Evolutionary conservation across 2,329 filamentous ascomycete genomes (phyloP), one percentile per base, ranked within the genome.

Genomic region (Colletotrichum tabaci): DNA sequence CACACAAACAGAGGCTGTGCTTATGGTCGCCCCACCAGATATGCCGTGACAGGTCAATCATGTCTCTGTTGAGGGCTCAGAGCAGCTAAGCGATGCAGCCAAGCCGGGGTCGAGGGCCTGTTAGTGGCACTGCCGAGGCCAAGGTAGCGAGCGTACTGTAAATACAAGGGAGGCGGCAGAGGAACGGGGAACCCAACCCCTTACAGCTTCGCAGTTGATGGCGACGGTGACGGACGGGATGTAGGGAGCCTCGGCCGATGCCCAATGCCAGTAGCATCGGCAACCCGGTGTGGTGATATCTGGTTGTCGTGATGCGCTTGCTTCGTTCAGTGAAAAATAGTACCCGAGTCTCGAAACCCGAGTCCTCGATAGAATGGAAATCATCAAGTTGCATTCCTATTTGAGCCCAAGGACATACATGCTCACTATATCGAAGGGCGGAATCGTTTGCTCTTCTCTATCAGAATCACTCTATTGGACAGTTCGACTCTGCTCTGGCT

Each of bases 401-500:
- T 35, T 40, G 30, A 7, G n/a, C 53, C 21, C 3, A 2, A n/a
- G 12, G 53, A 1, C 1, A 38, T 3, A 40, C 35, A 9, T 21
- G n/a, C 53, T 21, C n/a, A 3, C 13, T 40, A 5, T 40, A n/a
- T 55, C 6, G 4, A 18, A 55, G n/a, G 18, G 13, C 8, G 10
- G 53, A 7, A 8, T 38, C 13, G 35, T 10, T n/a, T 18, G 15
- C 2, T 12, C 18, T 56, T 9, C 1, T 38, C 53, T 40, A 56
- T 16, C 53, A 21, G 15, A 1, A 12, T 18, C 8, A 35, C 6
- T 4, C 30, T 12, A 6, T 12, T 9, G 26, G 3, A 21, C 35
- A 9, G 9, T n/a, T 49, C 60, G 26, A 8, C 53, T 53, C 50
- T 35, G 12, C 26, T 53, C 63, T 79, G 84, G 87, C 89, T 91